Conservation (phyloP, 2,329 filamentous ascomycete genomes). For the Decorospora gaudefroyi region DNA sequence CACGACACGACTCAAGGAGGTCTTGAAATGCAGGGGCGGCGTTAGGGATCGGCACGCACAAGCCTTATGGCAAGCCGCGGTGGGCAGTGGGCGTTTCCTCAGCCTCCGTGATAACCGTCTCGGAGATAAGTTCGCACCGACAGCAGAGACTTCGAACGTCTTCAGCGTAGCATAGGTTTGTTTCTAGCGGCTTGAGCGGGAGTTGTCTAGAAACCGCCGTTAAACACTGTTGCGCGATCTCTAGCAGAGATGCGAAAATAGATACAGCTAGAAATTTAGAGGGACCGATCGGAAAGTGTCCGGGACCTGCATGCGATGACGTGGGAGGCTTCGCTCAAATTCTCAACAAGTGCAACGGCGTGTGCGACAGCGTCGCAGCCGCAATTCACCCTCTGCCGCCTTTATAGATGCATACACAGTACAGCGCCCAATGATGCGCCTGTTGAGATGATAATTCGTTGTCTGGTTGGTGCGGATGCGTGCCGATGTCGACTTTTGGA, state of each 20-base stretch:
- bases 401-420: too few species aligned
- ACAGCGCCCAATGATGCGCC: too few species aligned
- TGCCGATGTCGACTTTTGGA: slow-evolving; percentile 2
- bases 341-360: slow-evolving; percentile 6
- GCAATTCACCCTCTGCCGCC: too few species aligned
- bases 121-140: neutral
- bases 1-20: slow-evolving; percentile 14
- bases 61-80: slow-evolving; percentile 15
- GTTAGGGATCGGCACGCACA: slow-evolving; percentile 20
- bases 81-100: slow-evolving; percentile 11
- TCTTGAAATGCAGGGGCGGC: slow-evolving; percentile 19
- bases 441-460: too few species aligned
- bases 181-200: too few species aligned
- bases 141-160: neutral
- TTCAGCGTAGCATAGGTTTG: too few species aligned
- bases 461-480: slow-evolving; percentile 8
- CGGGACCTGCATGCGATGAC: slow-evolving; percentile 19
- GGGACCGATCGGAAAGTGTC: neutral
- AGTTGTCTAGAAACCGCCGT: too few species aligned
- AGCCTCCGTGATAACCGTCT: slow-evolving; percentile 15
- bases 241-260: slow-evolving; percentile 1
- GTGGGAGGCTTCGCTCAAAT: too few species aligned
- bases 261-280: too few species aligned
- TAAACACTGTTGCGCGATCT: neutral
- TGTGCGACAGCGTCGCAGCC: too few species aligned